Evolutionary conservation across 352 stramenopile species (phyloP).

Genomic region (Pythium chondricola): DNA sequence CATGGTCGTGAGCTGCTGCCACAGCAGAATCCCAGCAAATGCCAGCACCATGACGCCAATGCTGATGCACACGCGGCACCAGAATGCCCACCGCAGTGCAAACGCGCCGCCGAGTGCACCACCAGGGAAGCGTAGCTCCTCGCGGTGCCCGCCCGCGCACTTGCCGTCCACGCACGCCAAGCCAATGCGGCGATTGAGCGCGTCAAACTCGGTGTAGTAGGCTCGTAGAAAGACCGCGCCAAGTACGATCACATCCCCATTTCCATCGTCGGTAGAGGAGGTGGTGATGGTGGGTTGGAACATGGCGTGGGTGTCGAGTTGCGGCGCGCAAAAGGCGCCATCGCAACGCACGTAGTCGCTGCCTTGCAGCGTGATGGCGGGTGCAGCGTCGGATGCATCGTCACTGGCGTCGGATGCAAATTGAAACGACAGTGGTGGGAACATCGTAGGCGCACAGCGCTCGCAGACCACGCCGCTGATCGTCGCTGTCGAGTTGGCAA

Average conservation of each 20-base stretch:
- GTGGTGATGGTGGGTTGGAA: constrained; percentile 16
- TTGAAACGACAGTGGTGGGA: constrained; percentile 42
- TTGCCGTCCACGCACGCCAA: constrained; percentile 53
- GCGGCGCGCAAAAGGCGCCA: constrained; percentile 37
- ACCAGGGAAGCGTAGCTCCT: constrained; percentile 13
- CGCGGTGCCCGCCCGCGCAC: constrained; percentile 4
- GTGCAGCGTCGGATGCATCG: constrained; percentile 1
- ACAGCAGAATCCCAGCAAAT: constrained; percentile 26
- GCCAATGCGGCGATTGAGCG: constrained; percentile 24
- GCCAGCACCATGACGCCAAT: constrained; percentile 29
- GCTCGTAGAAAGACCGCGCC: constrained; percentile 57
- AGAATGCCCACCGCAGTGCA: constrained; percentile 21
- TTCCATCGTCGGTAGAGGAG: constrained; percentile 6
- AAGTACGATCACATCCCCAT: constrained; percentile 42
- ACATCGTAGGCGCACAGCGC: constrained; percentile 41
- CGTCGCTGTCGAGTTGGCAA: constrained; percentile 19
- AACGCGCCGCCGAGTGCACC: neutral
- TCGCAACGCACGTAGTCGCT: constrained; percentile 65
- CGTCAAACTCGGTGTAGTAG: constrained; percentile 70
- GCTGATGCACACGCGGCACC: constrained; percentile 29
- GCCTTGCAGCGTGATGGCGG: constrained; percentile 30
- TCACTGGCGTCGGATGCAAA: constrained; percentile 20
- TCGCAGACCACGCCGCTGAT: constrained; percentile 40
- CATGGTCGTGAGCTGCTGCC: constrained; percentile 24
- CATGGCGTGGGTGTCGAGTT: constrained; percentile 46